Evolutionary conservation across 768 basidiomycete genomes (phyloP), one percentile per base, ranked within the genome.

Genomic region (Cubamyces sp.): DNA sequence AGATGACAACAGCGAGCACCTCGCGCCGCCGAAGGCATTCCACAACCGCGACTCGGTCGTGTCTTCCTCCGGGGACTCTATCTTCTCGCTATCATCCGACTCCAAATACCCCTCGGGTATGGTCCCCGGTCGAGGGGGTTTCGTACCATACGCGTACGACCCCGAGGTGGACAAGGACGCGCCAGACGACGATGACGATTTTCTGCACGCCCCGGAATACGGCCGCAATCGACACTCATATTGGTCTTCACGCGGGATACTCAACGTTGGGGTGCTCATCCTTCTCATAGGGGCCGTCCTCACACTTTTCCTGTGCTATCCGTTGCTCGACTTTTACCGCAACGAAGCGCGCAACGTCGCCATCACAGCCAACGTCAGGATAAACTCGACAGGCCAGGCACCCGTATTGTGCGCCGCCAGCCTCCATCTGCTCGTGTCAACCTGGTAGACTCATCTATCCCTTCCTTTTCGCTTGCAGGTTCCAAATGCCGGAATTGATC

Each of bases 221-320:
- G 69, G 78, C 28, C 73, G 67, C 16, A 55, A 70, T 8, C 61
- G 70, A 50, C 65, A 73, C 48, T 52, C 82, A 78, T 79, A 70
- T 79, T 61, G 62, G 54, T 74, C 69, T 61, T 66, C 70, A 54
- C 83, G 87, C 37, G 87, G 88, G 3, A 54, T 92, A 3, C 63
- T 83, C 62, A 97, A 97, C 76, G 72, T 96, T 53, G 75, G 82
- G 28, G 83, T 91, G 52, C 79, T 98, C 25, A 0, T 88, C 39
- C 0, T 87, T 19, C 79, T 97, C 66, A 76, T 91, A 16, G 23
- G 74, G 26, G 84, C 78, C 5, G 75, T 97, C 61, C 74, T 97
- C 56, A 74, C 75, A 40, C 82, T 97, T 8, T 97, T 96, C 74
- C 84, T 92, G 53, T 85, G 87, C 43, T 96, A 92, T 71, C 95